Percentiles rank a stretch among this genome's conserved stretches.
Evolutionary conservation across 2,329 filamentous ascomycete species (phyloP).

Genomic region (Claviceps humidiphila): DNA sequence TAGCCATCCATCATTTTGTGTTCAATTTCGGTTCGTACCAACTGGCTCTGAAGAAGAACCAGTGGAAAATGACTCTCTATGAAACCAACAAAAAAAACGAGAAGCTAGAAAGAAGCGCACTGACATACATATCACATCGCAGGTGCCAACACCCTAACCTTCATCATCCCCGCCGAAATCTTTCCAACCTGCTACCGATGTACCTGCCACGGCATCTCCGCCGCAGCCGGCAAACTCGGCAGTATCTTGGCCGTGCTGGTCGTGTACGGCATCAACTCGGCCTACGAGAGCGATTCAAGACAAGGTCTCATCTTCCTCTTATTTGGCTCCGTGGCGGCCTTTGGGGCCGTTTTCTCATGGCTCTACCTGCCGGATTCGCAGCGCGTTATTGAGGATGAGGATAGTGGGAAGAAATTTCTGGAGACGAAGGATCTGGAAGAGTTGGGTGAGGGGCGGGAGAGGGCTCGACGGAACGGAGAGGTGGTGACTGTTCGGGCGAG

Average conservation of each 20-base stretch:
- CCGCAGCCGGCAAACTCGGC: constrained; percentile 45
- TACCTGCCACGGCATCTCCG: constrained; percentile 49
- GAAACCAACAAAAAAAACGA: too few species aligned
- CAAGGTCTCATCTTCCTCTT: constrained; percentile 38
- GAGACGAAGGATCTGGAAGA: constrained; percentile 37
- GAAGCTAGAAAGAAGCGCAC: too few species aligned
- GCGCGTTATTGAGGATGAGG: constrained; percentile 15
- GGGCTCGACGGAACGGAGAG: constrained; percentile 31
- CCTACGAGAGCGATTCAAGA: constrained; percentile 26
- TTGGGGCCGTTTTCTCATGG: constrained; percentile 38
- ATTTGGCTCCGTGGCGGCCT: constrained; percentile 34
- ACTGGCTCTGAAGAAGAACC: too few species aligned
- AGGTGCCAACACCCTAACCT: constrained; percentile 49
- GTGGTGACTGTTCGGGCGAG: constrained; percentile 31
- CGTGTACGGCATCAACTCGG: constrained; percentile 35
- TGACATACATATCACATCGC: not conserved
- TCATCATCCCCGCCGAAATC: constrained; percentile 50
- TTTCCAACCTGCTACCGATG: constrained; percentile 52
- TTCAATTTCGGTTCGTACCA: constrained; percentile 39
- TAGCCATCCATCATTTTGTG: constrained; percentile 39
- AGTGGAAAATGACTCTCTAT: too few species aligned
- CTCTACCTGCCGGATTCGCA: constrained; percentile 37
- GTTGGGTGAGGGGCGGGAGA: constrained; percentile 33
- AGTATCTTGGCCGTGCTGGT: constrained; percentile 38
- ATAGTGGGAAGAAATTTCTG: constrained; percentile 21